phyloP scores from a whole-genome alignment of 2,329 filamentous ascomycete species.

The Didymella pomorum region DNA sequence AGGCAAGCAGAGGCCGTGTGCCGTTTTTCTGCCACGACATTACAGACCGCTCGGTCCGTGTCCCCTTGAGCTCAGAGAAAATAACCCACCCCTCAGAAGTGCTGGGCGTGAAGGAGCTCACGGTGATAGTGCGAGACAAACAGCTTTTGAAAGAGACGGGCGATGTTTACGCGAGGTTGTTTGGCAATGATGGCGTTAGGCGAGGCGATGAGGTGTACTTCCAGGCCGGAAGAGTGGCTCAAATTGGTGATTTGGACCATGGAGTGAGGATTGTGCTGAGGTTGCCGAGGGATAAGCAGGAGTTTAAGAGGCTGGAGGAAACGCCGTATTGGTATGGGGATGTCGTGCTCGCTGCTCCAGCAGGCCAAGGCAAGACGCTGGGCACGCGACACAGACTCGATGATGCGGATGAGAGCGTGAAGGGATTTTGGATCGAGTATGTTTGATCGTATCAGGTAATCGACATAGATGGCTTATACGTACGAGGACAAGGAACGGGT shows the following conservation, averaged over 20 bases:
- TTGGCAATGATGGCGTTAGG: slow-evolving; percentile 21
- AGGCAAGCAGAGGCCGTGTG: slow-evolving; percentile 56
- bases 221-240: slow-evolving; percentile 25
- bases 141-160: slow-evolving; percentile 25
- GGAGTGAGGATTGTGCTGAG: slow-evolving; percentile 33
- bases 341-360: slow-evolving; percentile 32
- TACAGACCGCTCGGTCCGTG: slow-evolving; percentile 64
- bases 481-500: neutral
- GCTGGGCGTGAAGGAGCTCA: slow-evolving; percentile 52
- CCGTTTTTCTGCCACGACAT: slow-evolving; percentile 70
- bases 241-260: slow-evolving; percentile 20
- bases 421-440: slow-evolving; percentile 39
- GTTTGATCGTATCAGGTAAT: slow-evolving; percentile 10
- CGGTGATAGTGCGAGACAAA: slow-evolving; percentile 35
- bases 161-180: slow-evolving; percentile 23
- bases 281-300: slow-evolving; percentile 30
- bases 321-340: slow-evolving; percentile 40
- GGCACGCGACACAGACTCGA: slow-evolving; percentile 30
- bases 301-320: slow-evolving; percentile 24
- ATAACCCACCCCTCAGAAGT: slow-evolving; percentile 62
- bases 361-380: slow-evolving; percentile 9
- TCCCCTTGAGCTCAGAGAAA: slow-evolving; percentile 56
- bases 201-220: slow-evolving; percentile 25
- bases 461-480: neutral
- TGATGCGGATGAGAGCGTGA: slow-evolving; percentile 21